These are phyloP conservation scores for Penicillium bialowiezense DNA, from an alignment of 495 filamentous ascomycete species.

Conservation along the genomic window DNA sequence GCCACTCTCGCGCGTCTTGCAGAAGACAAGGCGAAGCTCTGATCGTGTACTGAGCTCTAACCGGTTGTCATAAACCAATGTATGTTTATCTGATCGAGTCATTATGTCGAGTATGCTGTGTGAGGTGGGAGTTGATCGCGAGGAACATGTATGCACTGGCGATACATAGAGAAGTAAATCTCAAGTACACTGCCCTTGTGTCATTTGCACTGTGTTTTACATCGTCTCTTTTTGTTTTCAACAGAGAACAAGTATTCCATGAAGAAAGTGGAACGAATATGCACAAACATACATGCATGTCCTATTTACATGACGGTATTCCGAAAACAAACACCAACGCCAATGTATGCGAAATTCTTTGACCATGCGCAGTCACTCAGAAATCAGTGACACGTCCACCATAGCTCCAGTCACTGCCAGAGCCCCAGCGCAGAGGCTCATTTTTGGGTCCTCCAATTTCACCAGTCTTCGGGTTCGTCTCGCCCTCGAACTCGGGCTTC, in stretches of 20 bases:
- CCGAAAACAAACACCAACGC: constrained; percentile 18
- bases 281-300: neutral
- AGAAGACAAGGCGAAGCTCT: constrained; percentile 25
- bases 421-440: constrained; percentile 87
- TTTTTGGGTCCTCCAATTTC: constrained; percentile 97
- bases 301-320: neutral
- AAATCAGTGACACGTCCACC: constrained; percentile 97
- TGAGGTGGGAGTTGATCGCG: too few species aligned
- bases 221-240: too few species aligned
- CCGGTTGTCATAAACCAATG: neutral
- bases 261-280: too few species aligned
- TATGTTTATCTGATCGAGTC: neutral
- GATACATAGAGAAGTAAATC: too few species aligned
- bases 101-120: constrained; percentile 1
- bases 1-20: constrained; percentile 58
- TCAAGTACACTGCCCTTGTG: too few species aligned
- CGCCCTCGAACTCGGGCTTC: constrained; percentile 89
- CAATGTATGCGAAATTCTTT: constrained; percentile 13
- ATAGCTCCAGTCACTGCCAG: constrained; percentile 84
- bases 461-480: constrained; percentile 91
- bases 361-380: constrained; percentile 31
- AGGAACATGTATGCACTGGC: too few species aligned
- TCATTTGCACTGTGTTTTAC: too few species aligned
- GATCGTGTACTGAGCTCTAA: too few species aligned
- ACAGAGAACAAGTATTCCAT: too few species aligned